Evolutionary conservation across 495 filamentous ascomycete genomes (phyloP), one percentile per base, ranked within the genome.

Genomic region (Staphylotrichum longicolle): DNA sequence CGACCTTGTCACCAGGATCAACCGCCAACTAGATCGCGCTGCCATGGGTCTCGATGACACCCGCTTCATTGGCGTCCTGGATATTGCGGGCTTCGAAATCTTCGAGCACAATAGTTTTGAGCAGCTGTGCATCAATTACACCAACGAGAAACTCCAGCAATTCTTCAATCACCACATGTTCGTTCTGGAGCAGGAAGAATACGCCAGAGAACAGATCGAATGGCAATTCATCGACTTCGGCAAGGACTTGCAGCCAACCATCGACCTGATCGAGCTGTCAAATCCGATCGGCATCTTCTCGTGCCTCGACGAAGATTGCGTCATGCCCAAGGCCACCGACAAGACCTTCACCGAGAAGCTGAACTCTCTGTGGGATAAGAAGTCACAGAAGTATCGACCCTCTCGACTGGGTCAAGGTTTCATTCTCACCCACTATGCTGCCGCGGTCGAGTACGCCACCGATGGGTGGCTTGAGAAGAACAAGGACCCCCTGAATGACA

Each of bases 131-230:
- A 99, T 99, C 79, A 99, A 99, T 71, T 99, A 98, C 76, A 98
- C 95, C 60, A 99, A 99, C 73, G 95, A 99, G 72, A 99, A 97
- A 73, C 85, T 99, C 6, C 95, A 99, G 71, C 95, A 99, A 65
- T 99, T 98, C 72, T 99, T 99, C 82, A 99, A 99, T 62, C 95
- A 99, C 66, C 95, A 99, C 78, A 99, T 99, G 95, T 99, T 99
- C 72, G 95, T 99, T 27, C 77, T 99, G 27, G 95, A 99, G 70
- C 95, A 99, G 70, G 95, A 99, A 70, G 95, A 99, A 73, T 99
- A 99, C 74, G 93, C 95, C 14, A 77, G 93, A 53, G 95, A 99
- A 71, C 90, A 96, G 72, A 99, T 99, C 66, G 93, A 99, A 75
- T 99, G 95, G 95, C 91, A 97, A 70, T 99, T 99, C 71, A 98